Conservation (phyloP, 176 grass and related monocot genomes). For the Oropetium thomaeum region DNA sequence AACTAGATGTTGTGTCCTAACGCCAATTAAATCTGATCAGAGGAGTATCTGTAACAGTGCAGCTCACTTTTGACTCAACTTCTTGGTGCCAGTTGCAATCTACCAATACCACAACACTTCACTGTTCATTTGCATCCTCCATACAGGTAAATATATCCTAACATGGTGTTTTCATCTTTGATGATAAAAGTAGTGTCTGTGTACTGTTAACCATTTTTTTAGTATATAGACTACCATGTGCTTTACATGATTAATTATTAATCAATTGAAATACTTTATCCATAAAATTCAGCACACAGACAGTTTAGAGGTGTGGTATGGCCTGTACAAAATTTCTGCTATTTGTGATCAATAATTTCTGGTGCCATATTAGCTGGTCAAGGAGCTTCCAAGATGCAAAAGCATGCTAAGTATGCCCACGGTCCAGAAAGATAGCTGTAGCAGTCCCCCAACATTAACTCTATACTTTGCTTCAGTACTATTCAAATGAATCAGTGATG, state of each 20-base stretch:
- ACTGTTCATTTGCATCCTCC: background rate
- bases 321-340: slow-evolving; percentile 11
- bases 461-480: slow-evolving; percentile 39
- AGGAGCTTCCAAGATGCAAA: slow-evolving; percentile 43
- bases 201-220: slow-evolving; percentile 1
- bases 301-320: slow-evolving; percentile 30
- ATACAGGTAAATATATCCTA: slow-evolving; percentile 9
- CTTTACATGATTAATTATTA: background rate
- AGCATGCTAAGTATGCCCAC: slow-evolving; percentile 57
- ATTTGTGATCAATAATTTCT: slow-evolving; percentile 30
- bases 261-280: background rate
- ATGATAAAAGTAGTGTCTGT: background rate
- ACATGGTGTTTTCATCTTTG: background rate
- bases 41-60: background rate
- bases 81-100: background rate
- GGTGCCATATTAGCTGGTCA: slow-evolving; percentile 44
- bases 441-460: slow-evolving; percentile 54
- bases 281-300: background rate
- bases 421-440: slow-evolving; percentile 46
- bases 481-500: slow-evolving; percentile 39
- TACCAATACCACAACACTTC: background rate
- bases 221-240: background rate
- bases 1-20: no score
- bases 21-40: no score
- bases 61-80: slow-evolving; percentile 6